Percentiles rank a stretch among this genome's conserved stretches.
Evolutionary conservation across 208 protist genomes (phyloP).

Genomic region (Polymyxa betae): DNA sequence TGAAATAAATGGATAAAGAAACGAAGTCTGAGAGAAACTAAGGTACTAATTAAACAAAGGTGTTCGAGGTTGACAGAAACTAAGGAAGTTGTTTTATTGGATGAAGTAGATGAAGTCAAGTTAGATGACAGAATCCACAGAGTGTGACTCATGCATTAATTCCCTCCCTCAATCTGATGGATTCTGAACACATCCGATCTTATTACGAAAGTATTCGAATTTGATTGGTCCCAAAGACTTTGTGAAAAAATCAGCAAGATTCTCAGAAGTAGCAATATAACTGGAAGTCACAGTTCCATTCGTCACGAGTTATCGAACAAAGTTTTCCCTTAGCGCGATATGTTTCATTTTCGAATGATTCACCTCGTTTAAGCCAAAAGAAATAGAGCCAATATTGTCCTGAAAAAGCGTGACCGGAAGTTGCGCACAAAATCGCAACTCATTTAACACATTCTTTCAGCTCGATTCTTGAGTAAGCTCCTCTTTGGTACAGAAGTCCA

Average conservation of each 20-base stretch:
- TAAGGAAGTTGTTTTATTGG: too few relatives aligned
- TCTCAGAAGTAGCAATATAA: not conserved
- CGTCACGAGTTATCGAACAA: slow-evolving; percentile 23
- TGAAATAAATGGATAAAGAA: too few relatives aligned
- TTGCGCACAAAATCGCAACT: not conserved
- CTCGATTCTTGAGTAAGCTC: not conserved
- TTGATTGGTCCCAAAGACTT: not conserved
- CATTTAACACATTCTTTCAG: not conserved
- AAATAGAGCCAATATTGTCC: slow-evolving; percentile 7
- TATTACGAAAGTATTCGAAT: not conserved
- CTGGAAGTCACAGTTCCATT: not conserved
- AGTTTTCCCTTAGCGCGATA: not conserved
- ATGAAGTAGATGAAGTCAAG: too few relatives aligned
- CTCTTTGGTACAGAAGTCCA: not conserved
- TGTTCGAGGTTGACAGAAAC: too few relatives aligned
- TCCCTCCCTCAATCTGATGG: not conserved
- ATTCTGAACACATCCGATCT: not conserved
- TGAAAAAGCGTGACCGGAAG: not conserved
- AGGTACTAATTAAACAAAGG: too few relatives aligned
- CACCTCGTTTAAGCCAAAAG: not conserved
- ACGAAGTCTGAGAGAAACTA: too few relatives aligned
- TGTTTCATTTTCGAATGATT: slow-evolving; percentile 50
- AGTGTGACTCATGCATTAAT: not conserved
- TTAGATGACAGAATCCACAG: too few relatives aligned
- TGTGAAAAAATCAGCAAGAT: not conserved